A percentile compares a stretch with the other conserved stretches of the same genome.
Conservation (phyloP, 495 filamentous ascomycete genomes). For the Hypomontagnella submonticulosa region DNA sequence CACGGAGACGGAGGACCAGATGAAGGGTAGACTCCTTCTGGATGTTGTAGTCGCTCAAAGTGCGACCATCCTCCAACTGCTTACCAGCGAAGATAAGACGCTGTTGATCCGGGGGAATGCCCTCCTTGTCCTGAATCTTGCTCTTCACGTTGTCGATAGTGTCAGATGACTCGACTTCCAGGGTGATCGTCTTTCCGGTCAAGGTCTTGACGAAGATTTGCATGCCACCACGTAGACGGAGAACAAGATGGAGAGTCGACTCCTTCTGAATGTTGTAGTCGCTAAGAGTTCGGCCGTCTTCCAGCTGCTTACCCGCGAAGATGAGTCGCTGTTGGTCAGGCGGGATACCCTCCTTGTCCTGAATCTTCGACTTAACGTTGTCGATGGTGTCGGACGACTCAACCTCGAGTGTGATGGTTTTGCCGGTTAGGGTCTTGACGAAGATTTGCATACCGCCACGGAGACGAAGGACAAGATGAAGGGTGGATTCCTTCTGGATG, state of each 20-base stretch:
- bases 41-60: conserved; percentile 91
- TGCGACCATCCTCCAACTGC: conserved; percentile 87
- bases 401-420: conserved; percentile 93
- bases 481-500: conserved; percentile 97
- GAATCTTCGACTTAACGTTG: conserved; percentile 94
- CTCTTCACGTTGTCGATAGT: conserved; percentile 94
- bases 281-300: conserved; percentile 87
- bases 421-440: conserved; percentile 82
- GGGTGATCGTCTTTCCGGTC: conserved; percentile 91
- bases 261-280: conserved; percentile 99
- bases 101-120: conserved; percentile 89
- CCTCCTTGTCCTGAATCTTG: conserved; percentile 95
- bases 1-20: conserved; percentile 87
- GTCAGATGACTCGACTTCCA: conserved; percentile 89
- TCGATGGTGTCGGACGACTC: conserved; percentile 93
- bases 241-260: conserved; percentile 95
- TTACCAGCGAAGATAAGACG: conserved; percentile 92
- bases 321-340: conserved; percentile 99
- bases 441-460: conserved; percentile 99
- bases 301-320: conserved; percentile 88
- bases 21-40: conserved; percentile 93
- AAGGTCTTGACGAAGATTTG: conserved; percentile 95
- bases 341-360: conserved; percentile 99
- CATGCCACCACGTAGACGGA: conserved; percentile 97
- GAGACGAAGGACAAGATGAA: conserved; percentile 95